Base-by-base conservation (phyloP, 2,329 filamentous ascomycete species). In the Chrysosporium keratinophilum region DNA sequence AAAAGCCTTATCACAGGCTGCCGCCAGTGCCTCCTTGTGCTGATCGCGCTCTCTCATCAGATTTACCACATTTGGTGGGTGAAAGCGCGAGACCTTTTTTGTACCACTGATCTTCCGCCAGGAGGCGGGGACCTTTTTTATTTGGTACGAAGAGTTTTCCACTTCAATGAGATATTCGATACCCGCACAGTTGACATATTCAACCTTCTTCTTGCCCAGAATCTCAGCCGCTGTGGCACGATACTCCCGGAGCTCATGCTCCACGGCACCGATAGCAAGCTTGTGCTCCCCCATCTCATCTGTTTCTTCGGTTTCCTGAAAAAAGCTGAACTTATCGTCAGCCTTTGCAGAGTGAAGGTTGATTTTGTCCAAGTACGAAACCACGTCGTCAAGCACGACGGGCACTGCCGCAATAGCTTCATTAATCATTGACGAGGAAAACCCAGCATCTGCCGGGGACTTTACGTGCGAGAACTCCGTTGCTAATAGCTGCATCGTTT, bases 101-200 rank as follows among this genome's bases (percentile, higher is more conserved):
- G 93, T 98, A 48, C 91, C 90, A 54, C 86, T 94, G 63, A 97
- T 87, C 70, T 98, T 97, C 59, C 80, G 78, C 93, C 93, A 98
- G 0, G 88, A 94, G 3, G 93, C 91, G 0, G 93, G 93, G 0
- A 98, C 88, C 54, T 84, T 82, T 66, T 89, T 93, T 56, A 96
- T 78, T 52, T 88, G 81, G 1, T 78, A 69, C 10, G 71, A 74
- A 19, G 64, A 77, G 68, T 95, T 96, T 60, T 87, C 78, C 5
- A 98, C 85, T 70, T 97, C 93, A 62, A 98, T 87, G 17, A 98
- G 80, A 65, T 88, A 98, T 66, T 97, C 93, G 61, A 97, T 95
- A 6, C 90, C 90, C 1, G 88, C 80, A 6, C 93, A 87, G 0
- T 88, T 93, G 23, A 83, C 81, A 65, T 95, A 98, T 4, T 83